These are phyloP conservation scores for Yarrowia divulgata DNA, from an alignment of 805 yeast genomes.

Conservation along the genomic window DNA sequence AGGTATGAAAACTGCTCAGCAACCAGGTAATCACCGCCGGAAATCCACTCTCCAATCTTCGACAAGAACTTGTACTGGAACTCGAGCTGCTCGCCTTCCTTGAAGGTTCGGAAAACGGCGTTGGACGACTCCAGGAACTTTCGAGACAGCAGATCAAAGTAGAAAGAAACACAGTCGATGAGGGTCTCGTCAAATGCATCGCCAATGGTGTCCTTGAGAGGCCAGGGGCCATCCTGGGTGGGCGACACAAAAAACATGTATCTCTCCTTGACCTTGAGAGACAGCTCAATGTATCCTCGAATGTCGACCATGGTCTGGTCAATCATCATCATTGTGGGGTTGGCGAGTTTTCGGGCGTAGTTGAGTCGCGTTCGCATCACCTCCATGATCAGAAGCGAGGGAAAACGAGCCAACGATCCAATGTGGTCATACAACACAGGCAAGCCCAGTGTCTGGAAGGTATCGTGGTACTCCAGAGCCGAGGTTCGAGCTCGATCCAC, in stretches of 20 bases:
- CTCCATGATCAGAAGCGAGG: conserved; percentile 79
- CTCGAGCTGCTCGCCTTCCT: conserved; percentile 90
- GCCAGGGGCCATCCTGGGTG: conserved; percentile 71
- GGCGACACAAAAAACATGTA: conserved; percentile 61
- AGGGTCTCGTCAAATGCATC: conserved; percentile 70
- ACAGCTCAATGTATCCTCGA: conserved; percentile 74
- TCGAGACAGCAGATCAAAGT: conserved; percentile 71
- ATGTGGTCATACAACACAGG: conserved; percentile 73
- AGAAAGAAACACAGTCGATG: conserved; percentile 74
- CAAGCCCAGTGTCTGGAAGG: conserved; percentile 71
- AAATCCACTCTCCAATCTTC: conserved; percentile 77
- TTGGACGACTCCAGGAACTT: conserved; percentile 78
- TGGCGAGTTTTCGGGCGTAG: conserved; percentile 77
- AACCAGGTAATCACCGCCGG: conserved; percentile 79
- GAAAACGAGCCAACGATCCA: conserved; percentile 72
- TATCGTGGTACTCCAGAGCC: conserved; percentile 64
- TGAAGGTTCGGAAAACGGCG: conserved; percentile 75
- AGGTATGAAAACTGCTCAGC: conserved; percentile 77
- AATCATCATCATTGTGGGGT: conserved; percentile 94
- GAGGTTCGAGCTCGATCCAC: conserved; percentile 80
- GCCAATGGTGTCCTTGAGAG: conserved; percentile 68
- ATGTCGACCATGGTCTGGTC: conserved; percentile 92
- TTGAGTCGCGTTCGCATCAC: conserved; percentile 73
- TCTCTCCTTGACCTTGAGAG: conserved; percentile 75
- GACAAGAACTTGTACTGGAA: conserved; percentile 80